Base-by-base conservation (phyloP, 2,329 filamentous ascomycete genomes). In the Cladosporium phlei region DNA sequence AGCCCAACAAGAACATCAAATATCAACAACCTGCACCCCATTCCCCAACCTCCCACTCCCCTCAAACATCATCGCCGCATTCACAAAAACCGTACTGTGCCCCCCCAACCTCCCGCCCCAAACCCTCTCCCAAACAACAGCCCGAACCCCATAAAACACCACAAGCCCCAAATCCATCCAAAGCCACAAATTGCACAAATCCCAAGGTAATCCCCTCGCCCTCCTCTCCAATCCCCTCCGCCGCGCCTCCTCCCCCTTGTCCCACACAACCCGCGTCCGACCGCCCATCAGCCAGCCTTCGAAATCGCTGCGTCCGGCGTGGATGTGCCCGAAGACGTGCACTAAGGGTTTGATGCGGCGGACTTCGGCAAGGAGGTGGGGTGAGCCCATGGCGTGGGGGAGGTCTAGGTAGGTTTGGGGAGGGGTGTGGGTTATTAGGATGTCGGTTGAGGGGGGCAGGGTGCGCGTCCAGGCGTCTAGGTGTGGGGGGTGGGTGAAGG, bases 301-400 rank as follows among this genome's bases (percentile, higher is more conserved):
- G 7, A 49, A 37, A 45, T 62, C 59, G 21, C 49, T 56, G 30
- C 53, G 52, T 3, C 80, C 86, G 59, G 77, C 85, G 68, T 95
- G 89, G 19, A 90, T 77, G 66, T 95, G 89, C 1, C 88, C 89
- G 63, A 93, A 95, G 38, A 95, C 77, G 65, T 95, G 88, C 11
- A 95, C 69, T 10, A 72, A 72, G 0, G 89, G 89, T 52, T 79
- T 81, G 9, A 88, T 80, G 27, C 85, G 78, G 81, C 85, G 87
- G 14, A 86, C 66, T 59, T 94, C 88, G 11, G 73, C 67, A 5
- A 91, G 73, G 5, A 95, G 74, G 22, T 53, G 51, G 25, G 81
- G 78, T 54, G 86, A 90, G 46, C 87, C 88, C 34, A 88, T 69
- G 2, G 75, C 80, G 64, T 71, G 61, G 66, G 79, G 78, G 59